Evolutionary conservation across 352 stramenopile species (phyloP).

Genomic region (Phytophthora pseudosyringae): DNA sequence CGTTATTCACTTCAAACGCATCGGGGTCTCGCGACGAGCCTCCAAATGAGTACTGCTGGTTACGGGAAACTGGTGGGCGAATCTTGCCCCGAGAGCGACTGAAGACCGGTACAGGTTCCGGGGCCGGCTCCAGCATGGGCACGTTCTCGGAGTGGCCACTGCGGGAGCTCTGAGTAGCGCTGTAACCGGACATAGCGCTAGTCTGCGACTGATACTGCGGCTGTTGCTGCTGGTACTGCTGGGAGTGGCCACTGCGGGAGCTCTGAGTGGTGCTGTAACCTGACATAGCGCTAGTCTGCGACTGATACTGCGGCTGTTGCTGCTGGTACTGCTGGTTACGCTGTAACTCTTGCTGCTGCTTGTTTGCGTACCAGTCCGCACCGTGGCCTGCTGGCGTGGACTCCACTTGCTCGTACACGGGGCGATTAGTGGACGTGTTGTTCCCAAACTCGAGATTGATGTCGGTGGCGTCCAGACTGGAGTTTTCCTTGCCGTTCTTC

Average conservation of each 20-base stretch:
- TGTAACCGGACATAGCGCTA: constrained; percentile 32
- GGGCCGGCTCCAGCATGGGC: constrained; percentile 40
- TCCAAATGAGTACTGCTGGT: constrained; percentile 49
- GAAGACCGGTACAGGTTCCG: constrained; percentile 29
- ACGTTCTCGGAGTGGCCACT: constrained; percentile 31
- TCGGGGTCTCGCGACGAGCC: constrained; percentile 17
- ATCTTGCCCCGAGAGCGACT: constrained; percentile 27
- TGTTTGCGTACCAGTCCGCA: constrained; percentile 29
- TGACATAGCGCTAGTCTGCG: constrained; percentile 26
- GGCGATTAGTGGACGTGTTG: constrained; percentile 21
- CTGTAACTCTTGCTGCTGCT: constrained; percentile 28
- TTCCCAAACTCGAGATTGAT: constrained; percentile 68
- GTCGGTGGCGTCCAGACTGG: constrained; percentile 36
- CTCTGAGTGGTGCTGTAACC: constrained; percentile 36
- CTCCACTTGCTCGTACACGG: constrained; percentile 39
- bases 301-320: constrained; percentile 31
- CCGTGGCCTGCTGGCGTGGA: constrained; percentile 26
- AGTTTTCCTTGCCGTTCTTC: constrained; percentile 46
- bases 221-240: constrained; percentile 16
- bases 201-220: constrained; percentile 34
- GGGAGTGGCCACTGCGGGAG: constrained; percentile 24
- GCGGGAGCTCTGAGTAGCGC: constrained; percentile 29
- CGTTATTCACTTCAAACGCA: constrained; percentile 26
- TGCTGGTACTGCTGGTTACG: constrained; percentile 21
- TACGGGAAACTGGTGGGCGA: constrained; percentile 35